Evolutionary conservation across 805 yeast genomes (phyloP).

Genomic region (Candida broadrunensis): DNA sequence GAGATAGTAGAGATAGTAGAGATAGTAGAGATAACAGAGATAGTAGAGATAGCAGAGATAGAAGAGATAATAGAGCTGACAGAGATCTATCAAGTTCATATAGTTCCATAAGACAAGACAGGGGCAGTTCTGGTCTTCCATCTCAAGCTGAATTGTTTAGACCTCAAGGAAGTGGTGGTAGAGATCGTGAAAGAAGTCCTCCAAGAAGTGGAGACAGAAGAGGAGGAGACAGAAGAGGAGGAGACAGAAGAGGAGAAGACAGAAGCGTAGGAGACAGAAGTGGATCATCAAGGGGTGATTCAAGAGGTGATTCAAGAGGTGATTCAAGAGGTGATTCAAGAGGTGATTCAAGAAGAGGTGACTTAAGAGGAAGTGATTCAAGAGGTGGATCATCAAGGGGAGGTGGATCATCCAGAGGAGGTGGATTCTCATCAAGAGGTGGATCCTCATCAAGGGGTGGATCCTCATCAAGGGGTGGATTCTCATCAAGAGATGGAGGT

Average conservation of each 20-base stretch:
- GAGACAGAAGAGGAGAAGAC: neutral
- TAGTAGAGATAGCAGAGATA: neutral
- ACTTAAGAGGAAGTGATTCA: too few relatives aligned
- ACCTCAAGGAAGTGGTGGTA: slow-evolving; percentile 1
- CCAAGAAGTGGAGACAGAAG: neutral
- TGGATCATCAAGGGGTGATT: neutral
- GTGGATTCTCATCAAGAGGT: too few relatives aligned
- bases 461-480: neutral
- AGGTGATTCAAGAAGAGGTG: neutral
- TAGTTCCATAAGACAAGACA: neutral
- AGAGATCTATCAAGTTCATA: neutral
- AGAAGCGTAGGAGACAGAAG: slow-evolving; percentile 3
- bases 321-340: neutral
- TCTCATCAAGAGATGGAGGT: neutral
- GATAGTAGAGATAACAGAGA: neutral
- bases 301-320: neutral
- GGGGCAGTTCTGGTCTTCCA: neutral
- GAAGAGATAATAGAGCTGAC: neutral
- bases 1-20: too few relatives aligned
- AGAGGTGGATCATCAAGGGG: neutral
- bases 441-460: neutral
- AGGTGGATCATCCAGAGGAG: neutral
- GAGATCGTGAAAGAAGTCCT: slow-evolving; percentile 1
- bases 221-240: neutral
- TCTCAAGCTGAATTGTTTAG: neutral